A percentile compares a stretch with the other conserved stretches of the same genome.
Conservation (phyloP, 2,329 filamentous ascomycete species). For the Venturia aucupariae region DNA sequence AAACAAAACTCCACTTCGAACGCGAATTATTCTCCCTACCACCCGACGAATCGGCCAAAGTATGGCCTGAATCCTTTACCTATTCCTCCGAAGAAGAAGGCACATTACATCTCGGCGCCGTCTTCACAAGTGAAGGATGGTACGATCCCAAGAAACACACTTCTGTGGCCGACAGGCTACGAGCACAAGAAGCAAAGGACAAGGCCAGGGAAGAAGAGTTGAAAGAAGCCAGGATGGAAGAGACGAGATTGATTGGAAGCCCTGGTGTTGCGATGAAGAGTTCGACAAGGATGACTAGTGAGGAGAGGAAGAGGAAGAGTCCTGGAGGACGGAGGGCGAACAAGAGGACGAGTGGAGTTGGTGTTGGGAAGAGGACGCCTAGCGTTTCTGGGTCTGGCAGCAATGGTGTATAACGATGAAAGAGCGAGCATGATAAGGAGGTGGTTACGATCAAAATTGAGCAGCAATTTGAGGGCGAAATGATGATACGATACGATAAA, state of each 20-base stretch:
- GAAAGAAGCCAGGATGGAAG: not conserved
- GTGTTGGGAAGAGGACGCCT: not conserved
- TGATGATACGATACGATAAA: not conserved
- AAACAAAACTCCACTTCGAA: slow-evolving; percentile 11
- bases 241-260: not conserved
- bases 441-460: not conserved
- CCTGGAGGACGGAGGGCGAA: not conserved
- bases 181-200: not conserved
- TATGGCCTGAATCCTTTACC: slow-evolving; percentile 1
- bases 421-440: not conserved
- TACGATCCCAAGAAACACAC: slow-evolving; percentile 5
- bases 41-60: not conserved
- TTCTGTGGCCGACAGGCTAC: not conserved
- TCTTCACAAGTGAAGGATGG: slow-evolving; percentile 7
- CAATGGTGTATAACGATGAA: not conserved
- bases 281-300: not conserved
- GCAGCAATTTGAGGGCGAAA: not conserved
- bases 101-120: not conserved
- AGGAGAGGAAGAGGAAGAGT: slow-evolving; percentile 7
- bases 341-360: not conserved
- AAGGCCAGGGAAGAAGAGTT: not conserved
- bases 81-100: slow-evolving; percentile 4
- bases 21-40: slow-evolving; percentile 6
- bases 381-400: not conserved
- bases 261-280: slow-evolving; percentile 4